Conservation (phyloP, 441 rosid genomes). For the Gossypium aridum region DNA sequence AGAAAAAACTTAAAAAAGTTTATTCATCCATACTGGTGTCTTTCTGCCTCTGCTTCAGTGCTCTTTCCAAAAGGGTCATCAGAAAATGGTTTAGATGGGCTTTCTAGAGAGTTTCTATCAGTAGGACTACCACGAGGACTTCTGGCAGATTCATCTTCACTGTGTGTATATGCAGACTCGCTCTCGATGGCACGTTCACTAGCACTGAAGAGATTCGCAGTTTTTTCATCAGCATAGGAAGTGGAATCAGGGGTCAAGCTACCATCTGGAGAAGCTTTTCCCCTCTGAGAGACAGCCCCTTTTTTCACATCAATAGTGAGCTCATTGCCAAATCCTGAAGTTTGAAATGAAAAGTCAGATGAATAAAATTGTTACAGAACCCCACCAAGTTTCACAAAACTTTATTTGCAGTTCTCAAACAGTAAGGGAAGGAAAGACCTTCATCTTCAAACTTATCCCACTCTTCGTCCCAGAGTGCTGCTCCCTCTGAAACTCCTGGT, state of each 20-base stretch:
- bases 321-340: constrained; percentile 84
- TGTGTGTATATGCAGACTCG: constrained; percentile 56
- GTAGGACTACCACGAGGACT: constrained; percentile 81
- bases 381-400: constrained; percentile 9
- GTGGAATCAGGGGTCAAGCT: constrained; percentile 46
- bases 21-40: constrained; percentile 32
- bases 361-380: constrained; percentile 12
- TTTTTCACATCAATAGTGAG: constrained; percentile 52
- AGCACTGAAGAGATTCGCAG: constrained; percentile 32
- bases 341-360: constrained; percentile 11
- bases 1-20: not conserved
- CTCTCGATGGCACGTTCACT: constrained; percentile 45
- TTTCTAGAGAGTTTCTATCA: constrained; percentile 50
- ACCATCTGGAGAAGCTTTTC: constrained; percentile 45
- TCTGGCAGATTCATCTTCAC: constrained; percentile 79
- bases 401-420: not conserved
- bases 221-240: constrained; percentile 45
- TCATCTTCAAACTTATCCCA: constrained; percentile 99
- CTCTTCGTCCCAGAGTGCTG: constrained; percentile 95
- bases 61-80: constrained; percentile 49
- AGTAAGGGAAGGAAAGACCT: constrained; percentile 34
- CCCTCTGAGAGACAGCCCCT: constrained; percentile 35
- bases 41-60: constrained; percentile 57
- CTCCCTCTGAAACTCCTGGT: constrained; percentile 89
- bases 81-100: constrained; percentile 61